Percentiles rank a stretch among this genome's conserved stretches.
These are phyloP conservation scores for Cinnamomum micranthum DNA, from an alignment of 164 flowering plant genomes.

Conservation along the genomic window DNA sequence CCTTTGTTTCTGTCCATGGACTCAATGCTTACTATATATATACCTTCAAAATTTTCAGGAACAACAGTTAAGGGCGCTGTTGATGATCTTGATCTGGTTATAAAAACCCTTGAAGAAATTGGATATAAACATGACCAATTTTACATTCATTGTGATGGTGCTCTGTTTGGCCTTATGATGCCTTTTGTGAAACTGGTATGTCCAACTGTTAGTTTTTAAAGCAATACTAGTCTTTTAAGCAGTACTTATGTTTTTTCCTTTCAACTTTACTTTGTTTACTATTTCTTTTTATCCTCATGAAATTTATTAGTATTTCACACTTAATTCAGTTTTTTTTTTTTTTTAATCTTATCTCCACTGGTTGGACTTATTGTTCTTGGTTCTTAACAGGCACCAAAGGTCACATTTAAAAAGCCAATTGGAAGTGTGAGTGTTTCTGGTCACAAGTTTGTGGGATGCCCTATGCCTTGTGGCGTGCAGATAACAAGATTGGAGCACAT, in stretches of 20 bases:
- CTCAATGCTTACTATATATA: neutral
- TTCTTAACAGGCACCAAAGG: constrained; percentile 80
- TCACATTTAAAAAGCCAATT: constrained; percentile 85
- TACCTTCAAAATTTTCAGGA: constrained; percentile 39
- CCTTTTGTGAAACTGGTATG: constrained; percentile 89
- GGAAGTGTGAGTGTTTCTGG: constrained; percentile 98
- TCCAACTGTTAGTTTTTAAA: neutral
- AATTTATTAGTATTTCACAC: neutral
- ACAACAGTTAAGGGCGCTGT: constrained; percentile 98
- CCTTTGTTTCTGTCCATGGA: neutral
- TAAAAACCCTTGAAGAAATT: constrained; percentile 72
- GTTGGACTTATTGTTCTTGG: neutral
- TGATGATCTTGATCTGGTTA: constrained; percentile 93
- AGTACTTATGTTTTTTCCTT: neutral
- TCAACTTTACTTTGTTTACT: neutral
- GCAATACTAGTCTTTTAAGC: neutral
- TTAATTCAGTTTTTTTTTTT: neutral
- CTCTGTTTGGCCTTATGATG: constrained; percentile 96
- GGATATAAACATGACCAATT: constrained; percentile 75
- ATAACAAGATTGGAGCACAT: constrained; percentile 84
- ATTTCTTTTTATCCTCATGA: neutral
- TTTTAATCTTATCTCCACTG: neutral
- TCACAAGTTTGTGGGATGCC: constrained; percentile 96
- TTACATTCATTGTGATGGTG: constrained; percentile 96
- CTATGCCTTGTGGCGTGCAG: constrained; percentile 98